A percentile compares a stretch with the other conserved stretches of the same genome.
Conservation (phyloP, 2,329 filamentous ascomycete species). For the Monilinia laxa region DNA sequence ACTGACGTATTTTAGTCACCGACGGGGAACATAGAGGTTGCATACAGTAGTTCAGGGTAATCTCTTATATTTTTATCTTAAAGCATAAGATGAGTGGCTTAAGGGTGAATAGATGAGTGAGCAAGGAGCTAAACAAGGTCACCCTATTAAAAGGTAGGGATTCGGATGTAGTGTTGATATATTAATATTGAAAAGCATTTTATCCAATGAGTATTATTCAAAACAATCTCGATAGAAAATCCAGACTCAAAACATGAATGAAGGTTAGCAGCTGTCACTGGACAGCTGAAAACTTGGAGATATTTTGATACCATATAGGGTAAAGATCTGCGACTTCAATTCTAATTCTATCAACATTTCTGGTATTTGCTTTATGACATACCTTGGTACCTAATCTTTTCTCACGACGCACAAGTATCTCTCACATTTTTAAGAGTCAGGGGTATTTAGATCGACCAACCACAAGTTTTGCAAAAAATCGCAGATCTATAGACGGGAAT, state of each 20-base stretch:
- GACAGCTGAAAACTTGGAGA: neutral
- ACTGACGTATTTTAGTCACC: slow-evolving; percentile 11
- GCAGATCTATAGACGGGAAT: no score
- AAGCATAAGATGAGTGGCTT: neutral
- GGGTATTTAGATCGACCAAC: neutral
- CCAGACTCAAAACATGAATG: neutral
- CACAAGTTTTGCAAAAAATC: neutral
- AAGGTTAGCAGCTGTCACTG: neutral
- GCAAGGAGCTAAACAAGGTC: neutral
- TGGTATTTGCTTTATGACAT: slow-evolving; percentile 4
- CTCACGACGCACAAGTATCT: neutral
- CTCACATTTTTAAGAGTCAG: neutral
- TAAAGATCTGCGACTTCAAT: slow-evolving; percentile 8
- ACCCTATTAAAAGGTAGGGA: neutral
- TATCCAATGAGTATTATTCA: neutral
- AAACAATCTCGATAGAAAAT: slow-evolving; percentile 3
- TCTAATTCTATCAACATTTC: no score
- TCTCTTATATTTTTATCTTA: neutral
- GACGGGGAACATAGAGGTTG: neutral
- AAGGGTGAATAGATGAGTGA: slow-evolving; percentile 4
- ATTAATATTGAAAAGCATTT: neutral
- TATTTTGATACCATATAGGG: neutral
- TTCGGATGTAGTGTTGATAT: neutral
- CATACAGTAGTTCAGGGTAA: slow-evolving; percentile 7
- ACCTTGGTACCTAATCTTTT: neutral